These are phyloP conservation scores for Starmerella bombicola DNA, from an alignment of 805 yeast species.

Conservation along the genomic window DNA sequence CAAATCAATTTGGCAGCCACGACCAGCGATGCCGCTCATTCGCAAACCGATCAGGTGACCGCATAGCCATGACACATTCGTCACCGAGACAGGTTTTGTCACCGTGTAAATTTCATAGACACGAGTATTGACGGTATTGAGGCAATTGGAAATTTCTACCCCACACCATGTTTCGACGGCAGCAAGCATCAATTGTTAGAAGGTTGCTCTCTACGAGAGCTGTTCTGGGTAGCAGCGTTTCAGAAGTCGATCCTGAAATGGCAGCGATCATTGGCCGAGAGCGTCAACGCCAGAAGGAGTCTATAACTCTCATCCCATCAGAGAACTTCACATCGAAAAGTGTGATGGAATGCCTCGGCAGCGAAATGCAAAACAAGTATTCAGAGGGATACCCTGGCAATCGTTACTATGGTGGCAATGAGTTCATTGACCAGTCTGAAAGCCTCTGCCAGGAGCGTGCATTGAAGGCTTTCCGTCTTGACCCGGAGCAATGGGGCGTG, in stretches of 20 bases:
- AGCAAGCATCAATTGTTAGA: not conserved
- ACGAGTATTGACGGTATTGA: no score
- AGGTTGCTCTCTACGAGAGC: conserved; percentile 19
- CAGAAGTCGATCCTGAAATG: conserved; percentile 62
- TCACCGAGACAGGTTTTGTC: conserved; percentile 4
- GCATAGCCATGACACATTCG: no score
- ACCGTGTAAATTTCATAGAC: conserved; percentile 1
- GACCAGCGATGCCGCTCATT: no score
- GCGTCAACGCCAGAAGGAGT: conserved; percentile 74
- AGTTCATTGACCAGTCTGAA: conserved; percentile 86
- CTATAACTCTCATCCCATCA: conserved; percentile 85
- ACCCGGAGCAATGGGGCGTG: conserved; percentile 87
- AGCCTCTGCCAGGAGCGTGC: conserved; percentile 85
- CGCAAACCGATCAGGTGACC: not conserved
- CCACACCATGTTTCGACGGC: not conserved
- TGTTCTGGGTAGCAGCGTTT: conserved; percentile 16
- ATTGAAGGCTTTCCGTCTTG: conserved; percentile 62
- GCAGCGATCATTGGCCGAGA: conserved; percentile 64
- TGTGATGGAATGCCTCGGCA: conserved; percentile 87
- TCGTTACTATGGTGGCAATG: conserved; percentile 96
- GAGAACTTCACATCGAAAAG: conserved; percentile 94
- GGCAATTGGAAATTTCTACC: not conserved
- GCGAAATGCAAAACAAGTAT: conserved; percentile 95
- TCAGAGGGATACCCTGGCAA: conserved; percentile 98
- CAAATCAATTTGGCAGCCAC: no score